These are phyloP conservation scores for Vachellia pachyceras DNA, from an alignment of 306 rosid genomes.

Conservation along the genomic window DNA sequence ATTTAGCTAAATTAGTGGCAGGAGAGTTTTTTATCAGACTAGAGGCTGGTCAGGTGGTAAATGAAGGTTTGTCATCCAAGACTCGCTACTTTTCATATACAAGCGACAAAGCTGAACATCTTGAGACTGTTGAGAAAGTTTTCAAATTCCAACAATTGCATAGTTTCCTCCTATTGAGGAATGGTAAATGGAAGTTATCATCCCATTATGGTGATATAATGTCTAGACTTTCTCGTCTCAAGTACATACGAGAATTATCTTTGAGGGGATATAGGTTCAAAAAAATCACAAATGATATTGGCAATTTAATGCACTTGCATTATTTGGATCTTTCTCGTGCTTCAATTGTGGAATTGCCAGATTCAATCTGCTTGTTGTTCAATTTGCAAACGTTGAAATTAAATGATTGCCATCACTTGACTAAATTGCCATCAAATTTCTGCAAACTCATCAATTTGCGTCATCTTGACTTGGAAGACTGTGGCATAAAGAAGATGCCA, in stretches of 20 bases:
- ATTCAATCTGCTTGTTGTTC: background rate
- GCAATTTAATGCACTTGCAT: conserved; percentile 34
- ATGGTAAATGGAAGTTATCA: too few relatives aligned
- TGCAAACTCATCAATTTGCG: background rate
- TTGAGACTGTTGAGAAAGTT: background rate
- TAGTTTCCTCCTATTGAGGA: background rate
- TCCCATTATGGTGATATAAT: rapidly evolving
- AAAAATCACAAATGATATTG: conserved; percentile 4
- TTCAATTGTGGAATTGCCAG: background rate
- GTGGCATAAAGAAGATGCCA: background rate
- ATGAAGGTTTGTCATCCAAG: background rate
- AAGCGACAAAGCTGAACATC: rapidly evolving
- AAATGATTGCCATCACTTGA: background rate
- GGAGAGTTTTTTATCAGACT: background rate
- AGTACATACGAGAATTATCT: background rate
- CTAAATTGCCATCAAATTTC: background rate
- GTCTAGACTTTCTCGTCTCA: background rate
- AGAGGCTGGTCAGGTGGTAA: background rate
- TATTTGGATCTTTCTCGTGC: conserved; percentile 35
- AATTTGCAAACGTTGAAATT: background rate
- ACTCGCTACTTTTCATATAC: conserved; percentile 8
- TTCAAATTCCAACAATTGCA: background rate
- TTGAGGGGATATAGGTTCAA: rapidly evolving
- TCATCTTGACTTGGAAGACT: background rate
- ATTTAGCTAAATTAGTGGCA: background rate